Base-by-base conservation (phyloP, 1,139 yeast genomes). In the Suhomyces ambrosiae region DNA sequence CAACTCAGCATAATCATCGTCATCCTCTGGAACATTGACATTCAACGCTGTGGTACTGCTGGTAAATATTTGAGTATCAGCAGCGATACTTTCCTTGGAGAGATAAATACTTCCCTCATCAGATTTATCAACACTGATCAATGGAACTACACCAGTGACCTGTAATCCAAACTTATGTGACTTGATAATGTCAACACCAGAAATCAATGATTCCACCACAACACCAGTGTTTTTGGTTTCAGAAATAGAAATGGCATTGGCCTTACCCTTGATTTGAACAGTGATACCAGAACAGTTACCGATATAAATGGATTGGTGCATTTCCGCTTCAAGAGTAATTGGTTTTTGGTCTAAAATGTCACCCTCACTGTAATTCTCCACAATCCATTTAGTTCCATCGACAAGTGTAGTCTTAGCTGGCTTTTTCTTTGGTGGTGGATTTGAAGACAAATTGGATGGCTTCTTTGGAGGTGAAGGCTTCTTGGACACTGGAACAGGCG, bases 141-240 rank as follows among this genome's bases (percentile, higher is more conserved):
- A 81, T 19, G 97, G 96, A 17, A 88, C 81, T 25, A 72, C 66
- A 11, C 89, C 95, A 32, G 83, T 68, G 12, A 89, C 80, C 65
- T 94, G 99, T 38, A 94, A 61, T 23, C 95, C 97, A 57, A 88
- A 86, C 54, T 82, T 82, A 48, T 65, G 67, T 37, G 90, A 83
- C 62, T 88, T 89, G 63, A 92, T 88, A 41, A 90, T 68, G 48
- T 92, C 97, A 38, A 92, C 74, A 28, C 96, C 94, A 5, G 96
- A 83, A 37, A 94, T 87, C 49, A 89, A 79, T 19, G 86, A 78
- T 45, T 92, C 97, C 25, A 88, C 76, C 27, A 92, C 83, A 28
- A 94, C 70, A 10, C 90, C 96, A 30, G 81, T 74, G 46, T 80
- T 80, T 27, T 68, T 68, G 55, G 95, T 82, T 41, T 83, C 83